phyloP scores from a whole-genome alignment of 73 alveolate species.

The Paramecium primaurelia region DNA sequence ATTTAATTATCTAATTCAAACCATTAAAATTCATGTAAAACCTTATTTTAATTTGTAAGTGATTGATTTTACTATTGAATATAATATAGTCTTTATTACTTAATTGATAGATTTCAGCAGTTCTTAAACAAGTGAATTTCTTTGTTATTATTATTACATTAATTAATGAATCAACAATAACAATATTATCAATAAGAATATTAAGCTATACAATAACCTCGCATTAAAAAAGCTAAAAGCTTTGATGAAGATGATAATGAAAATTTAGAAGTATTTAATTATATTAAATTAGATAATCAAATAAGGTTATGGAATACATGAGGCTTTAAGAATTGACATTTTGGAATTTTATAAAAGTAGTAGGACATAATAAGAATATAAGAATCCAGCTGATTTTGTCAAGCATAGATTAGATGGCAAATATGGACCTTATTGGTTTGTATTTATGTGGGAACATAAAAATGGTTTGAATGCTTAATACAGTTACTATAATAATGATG shows the following conservation, averaged over 20 bases:
- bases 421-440: conserved; percentile 37
- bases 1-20: conserved; percentile 18
- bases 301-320: conserved; percentile 22
- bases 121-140: background rate
- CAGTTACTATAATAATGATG: conserved; percentile 10
- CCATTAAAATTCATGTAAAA: background rate
- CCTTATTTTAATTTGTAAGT: background rate
- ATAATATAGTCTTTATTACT: background rate
- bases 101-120: background rate
- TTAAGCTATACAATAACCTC: background rate
- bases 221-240: background rate
- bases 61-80: background rate
- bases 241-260: conserved; percentile 40
- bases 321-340: background rate
- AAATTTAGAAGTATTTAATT: background rate
- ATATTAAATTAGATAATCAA: background rate
- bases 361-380: background rate
- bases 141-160: background rate
- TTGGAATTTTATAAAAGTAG: background rate
- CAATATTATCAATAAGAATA: background rate
- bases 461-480: background rate
- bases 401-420: conserved; percentile 16
- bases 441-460: conserved; percentile 40
- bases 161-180: background rate
- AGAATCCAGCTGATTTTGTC: conserved; percentile 27